Evolutionary conservation across 2,329 filamentous ascomycete genomes (phyloP).

Genomic region (Colletotrichum sp.): DNA sequence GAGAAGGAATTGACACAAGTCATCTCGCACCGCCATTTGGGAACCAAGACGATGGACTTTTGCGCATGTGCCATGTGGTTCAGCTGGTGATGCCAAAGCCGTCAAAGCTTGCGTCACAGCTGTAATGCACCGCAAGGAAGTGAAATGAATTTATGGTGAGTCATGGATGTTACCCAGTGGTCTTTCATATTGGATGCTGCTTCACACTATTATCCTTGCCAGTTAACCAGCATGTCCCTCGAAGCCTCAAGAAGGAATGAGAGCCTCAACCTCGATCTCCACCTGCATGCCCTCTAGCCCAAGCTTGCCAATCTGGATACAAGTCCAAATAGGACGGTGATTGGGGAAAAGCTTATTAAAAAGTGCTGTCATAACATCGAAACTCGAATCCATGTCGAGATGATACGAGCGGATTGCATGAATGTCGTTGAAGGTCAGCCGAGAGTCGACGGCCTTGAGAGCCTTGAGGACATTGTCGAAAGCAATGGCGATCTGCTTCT

Average conservation of each 20-base stretch:
- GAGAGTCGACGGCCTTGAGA: constrained; percentile 24
- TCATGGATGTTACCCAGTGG: neutral
- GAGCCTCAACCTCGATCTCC: constrained; percentile 61
- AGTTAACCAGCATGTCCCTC: neutral
- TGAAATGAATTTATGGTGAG: neutral
- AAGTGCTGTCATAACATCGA: constrained; percentile 46
- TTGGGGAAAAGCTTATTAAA: constrained; percentile 54
- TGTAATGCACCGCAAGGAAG: neutral
- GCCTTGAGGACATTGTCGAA: constrained; percentile 28
- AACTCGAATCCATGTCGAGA: constrained; percentile 26
- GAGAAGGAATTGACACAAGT: neutral
- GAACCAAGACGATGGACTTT: neutral
- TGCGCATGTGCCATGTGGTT: neutral
- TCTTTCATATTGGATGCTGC: neutral
- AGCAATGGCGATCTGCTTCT: constrained; percentile 45
- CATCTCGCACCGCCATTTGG: neutral
- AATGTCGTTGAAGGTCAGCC: constrained; percentile 35
- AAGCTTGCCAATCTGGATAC: constrained; percentile 52
- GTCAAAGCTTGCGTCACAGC: neutral
- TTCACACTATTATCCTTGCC: neutral
- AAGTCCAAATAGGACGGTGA: constrained; percentile 59
- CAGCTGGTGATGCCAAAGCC: neutral
- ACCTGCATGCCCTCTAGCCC: constrained; percentile 56
- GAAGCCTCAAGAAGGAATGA: neutral
- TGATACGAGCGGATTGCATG: constrained; percentile 28